Evolutionary conservation across 2,329 filamentous ascomycete species (phyloP).

Genomic region (Botrytis hyacinthi): DNA sequence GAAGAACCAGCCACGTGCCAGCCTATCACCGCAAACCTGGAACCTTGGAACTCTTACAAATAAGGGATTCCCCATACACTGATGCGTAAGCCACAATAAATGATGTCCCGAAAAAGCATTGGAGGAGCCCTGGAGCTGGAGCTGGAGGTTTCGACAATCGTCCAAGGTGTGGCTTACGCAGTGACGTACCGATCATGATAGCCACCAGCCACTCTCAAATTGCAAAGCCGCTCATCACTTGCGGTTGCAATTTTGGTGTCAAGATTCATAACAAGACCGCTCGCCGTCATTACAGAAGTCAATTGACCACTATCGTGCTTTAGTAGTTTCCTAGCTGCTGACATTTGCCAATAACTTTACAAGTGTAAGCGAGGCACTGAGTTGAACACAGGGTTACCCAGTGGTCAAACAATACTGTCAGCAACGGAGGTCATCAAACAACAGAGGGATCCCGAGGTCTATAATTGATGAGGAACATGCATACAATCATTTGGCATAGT

Average conservation of each 20-base stretch:
- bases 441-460: not conserved
- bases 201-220: not conserved
- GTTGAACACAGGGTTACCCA: too few species aligned
- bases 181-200: not conserved
- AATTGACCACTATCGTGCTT: not conserved
- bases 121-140: too few species aligned
- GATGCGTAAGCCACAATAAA: too few species aligned
- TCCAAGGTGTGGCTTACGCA: too few species aligned
- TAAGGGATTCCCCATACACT: too few species aligned
- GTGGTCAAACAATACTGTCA: not conserved
- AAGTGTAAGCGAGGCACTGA: not conserved
- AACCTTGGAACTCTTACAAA: not conserved
- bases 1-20: not conserved
- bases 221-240: not conserved
- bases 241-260: not conserved
- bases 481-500: not conserved
- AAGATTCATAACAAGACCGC: not conserved
- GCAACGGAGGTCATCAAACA: not conserved
- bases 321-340: not conserved
- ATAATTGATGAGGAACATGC: not conserved
- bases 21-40: not conserved
- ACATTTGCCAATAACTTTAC: not conserved
- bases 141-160: too few species aligned
- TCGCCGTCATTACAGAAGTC: not conserved
- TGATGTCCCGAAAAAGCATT: too few species aligned